phyloP scores from a whole-genome alignment of 2,329 filamentous ascomycete species.

The Fusarium redolens region DNA sequence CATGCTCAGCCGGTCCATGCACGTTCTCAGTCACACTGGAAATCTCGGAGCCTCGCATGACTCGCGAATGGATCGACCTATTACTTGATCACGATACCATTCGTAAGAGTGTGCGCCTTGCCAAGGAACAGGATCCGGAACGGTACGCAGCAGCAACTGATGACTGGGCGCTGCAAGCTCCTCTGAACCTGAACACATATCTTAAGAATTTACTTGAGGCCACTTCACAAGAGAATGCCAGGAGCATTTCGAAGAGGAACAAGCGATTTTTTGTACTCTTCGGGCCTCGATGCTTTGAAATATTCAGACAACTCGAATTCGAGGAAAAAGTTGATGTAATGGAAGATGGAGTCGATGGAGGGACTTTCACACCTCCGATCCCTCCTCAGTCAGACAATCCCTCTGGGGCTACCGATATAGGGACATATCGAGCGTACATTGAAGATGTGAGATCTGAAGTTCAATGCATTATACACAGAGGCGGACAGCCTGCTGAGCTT shows the following conservation, averaged over 20 bases:
- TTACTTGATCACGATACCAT: slow-evolving; percentile 61
- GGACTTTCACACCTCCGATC: slow-evolving; percentile 50
- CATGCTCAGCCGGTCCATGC: slow-evolving; percentile 57
- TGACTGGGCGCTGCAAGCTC: slow-evolving; percentile 54
- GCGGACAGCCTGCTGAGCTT: slow-evolving; percentile 49
- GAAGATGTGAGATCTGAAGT: slow-evolving; percentile 63
- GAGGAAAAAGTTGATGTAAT: slow-evolving; percentile 52
- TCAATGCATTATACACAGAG: slow-evolving; percentile 56
- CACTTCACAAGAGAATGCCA: slow-evolving; percentile 48
- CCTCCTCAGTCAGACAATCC: slow-evolving; percentile 50
- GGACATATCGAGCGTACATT: slow-evolving; percentile 59
- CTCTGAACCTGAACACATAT: slow-evolving; percentile 62
- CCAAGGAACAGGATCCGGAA: slow-evolving; percentile 58
- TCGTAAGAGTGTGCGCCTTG: slow-evolving; percentile 51
- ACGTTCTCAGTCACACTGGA: slow-evolving; percentile 58
- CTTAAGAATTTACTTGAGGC: slow-evolving; percentile 61
- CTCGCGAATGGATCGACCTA: slow-evolving; percentile 54
- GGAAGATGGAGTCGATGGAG: slow-evolving; percentile 54
- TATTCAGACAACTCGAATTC: slow-evolving; percentile 64
- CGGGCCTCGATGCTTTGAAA: slow-evolving; percentile 59
- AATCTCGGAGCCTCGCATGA: slow-evolving; percentile 62
- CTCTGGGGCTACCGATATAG: slow-evolving; percentile 51
- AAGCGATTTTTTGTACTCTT: slow-evolving; percentile 67
- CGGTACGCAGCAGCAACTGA: slow-evolving; percentile 59
- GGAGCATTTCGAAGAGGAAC: slow-evolving; percentile 66